Conservation (phyloP, 2,329 filamentous ascomycete species). For the Diaporthe vaccinii region DNA sequence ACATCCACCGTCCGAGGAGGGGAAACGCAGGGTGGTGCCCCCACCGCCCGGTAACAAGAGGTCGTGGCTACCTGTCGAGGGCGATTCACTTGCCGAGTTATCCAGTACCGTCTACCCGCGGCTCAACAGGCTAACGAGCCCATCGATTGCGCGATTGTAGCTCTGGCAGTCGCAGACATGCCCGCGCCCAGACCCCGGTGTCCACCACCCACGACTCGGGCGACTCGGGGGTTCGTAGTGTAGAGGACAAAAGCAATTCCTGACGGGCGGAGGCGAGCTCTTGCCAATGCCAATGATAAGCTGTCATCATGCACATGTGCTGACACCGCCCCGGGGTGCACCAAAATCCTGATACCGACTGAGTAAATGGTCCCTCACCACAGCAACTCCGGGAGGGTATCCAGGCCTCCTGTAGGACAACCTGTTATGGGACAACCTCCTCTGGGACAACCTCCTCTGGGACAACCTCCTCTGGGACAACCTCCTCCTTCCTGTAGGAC, state of each 20-base stretch:
- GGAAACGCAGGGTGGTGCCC: not conserved
- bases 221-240: constrained; percentile 8
- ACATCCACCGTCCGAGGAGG: constrained; percentile 26
- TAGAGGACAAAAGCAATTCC: not conserved
- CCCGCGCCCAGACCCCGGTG: constrained; percentile 18
- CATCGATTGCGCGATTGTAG: constrained; percentile 12
- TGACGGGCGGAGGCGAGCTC: constrained; percentile 9
- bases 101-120: constrained; percentile 17
- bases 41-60: not conserved
- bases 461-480: too few species aligned
- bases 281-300: constrained; percentile 24
- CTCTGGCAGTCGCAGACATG: not conserved
- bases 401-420: not conserved
- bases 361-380: not conserved
- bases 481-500: too few species aligned
- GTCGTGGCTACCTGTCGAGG: constrained; percentile 2
- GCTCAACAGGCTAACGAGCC: constrained; percentile 5
- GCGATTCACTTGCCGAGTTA: not conserved
- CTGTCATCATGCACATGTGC: constrained; percentile 27
- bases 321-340: constrained; percentile 6
- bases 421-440: too few species aligned
- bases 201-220: constrained; percentile 24
- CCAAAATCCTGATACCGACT: not conserved
- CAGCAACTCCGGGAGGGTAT: not conserved
- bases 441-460: too few species aligned